Evolutionary conservation across 352 stramenopile species (phyloP), one percentile per base, ranked within the genome.

Genomic region (Phytopythium mirpurense): DNA sequence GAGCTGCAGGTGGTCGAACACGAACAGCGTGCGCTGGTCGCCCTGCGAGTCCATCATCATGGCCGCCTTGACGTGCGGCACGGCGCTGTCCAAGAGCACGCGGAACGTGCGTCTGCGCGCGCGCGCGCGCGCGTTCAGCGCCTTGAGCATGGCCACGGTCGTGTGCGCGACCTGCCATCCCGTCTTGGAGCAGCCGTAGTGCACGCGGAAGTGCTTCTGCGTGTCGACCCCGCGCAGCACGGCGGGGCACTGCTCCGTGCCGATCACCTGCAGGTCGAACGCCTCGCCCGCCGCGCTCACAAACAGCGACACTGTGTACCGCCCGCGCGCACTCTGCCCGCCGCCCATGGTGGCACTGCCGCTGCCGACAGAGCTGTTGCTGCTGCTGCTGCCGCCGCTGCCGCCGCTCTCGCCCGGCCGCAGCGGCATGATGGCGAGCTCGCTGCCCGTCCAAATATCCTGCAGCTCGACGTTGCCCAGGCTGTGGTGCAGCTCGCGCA

Each of bases 1-100:
- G 31, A 93, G 75, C 35, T 89, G 76, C 8, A 93, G 58, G 48
- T 88, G 77, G 55, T 93, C 83, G 59, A 80, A 93, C 36, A 90
- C 69, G 52, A 93, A 93, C 42, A 93, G 91, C 51, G 83, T 93
- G 40, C 83, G 83, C 57, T 91, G 83, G 65, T 93, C 83, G 49
- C 83, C 83, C 50, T 90, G 83, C 15, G 80, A 87, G 62, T 93
- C 83, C 49, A 93, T 56, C 55, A 93, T 86, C 76, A 93, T 91
- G 10, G 80, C 83, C 27, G 83, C 83, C 56, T 93, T 93, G 26
- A 93, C 80, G 51, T 93, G 83, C 16, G 83, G 83, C 49, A 91
- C 80, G 12, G 83, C 78, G 49, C 74, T 88, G 57, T 93, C 83
- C 32, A 93, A 66, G 45, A 93, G 70, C 27, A 93, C 83, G 36